phyloP scores from a whole-genome alignment of 73 alveolate species.

The Diophrys sp. region DNA sequence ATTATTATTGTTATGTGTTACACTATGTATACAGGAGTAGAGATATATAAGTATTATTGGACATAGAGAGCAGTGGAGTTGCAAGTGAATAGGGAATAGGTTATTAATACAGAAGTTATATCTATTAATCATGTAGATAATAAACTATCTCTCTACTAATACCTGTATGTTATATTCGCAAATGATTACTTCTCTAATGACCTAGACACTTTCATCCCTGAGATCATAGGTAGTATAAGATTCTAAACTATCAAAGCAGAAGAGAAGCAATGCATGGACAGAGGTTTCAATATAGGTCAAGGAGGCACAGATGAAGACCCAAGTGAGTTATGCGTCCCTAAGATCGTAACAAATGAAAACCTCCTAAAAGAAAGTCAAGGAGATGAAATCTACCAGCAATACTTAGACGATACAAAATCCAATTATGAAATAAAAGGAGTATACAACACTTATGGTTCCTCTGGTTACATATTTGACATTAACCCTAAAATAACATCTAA shows the following conservation, averaged over 20 bases:
- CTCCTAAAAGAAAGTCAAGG: background rate
- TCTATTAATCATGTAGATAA: too few relatives aligned
- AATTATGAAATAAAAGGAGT: background rate
- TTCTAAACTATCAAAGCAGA: background rate
- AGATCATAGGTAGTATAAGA: background rate
- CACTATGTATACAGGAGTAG: too few relatives aligned
- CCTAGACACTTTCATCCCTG: too few relatives aligned
- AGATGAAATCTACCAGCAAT: background rate
- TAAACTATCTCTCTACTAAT: too few relatives aligned
- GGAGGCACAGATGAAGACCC: background rate
- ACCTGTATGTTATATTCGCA: too few relatives aligned
- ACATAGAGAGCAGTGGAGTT: too few relatives aligned
- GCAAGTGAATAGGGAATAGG: too few relatives aligned
- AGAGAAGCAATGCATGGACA: background rate
- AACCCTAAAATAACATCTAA: background rate
- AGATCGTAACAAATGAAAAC: background rate
- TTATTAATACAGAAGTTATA: too few relatives aligned
- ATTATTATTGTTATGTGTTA: too few relatives aligned
- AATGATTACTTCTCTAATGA: too few relatives aligned
- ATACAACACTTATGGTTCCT: background rate
- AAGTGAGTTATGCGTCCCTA: background rate
- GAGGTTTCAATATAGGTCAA: background rate
- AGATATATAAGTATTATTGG: too few relatives aligned
- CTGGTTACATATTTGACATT: background rate
- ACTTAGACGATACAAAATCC: background rate